These are phyloP conservation scores for Ascochyta fabae DNA, from an alignment of 2,329 filamentous ascomycete genomes.

Conservation along the genomic window DNA sequence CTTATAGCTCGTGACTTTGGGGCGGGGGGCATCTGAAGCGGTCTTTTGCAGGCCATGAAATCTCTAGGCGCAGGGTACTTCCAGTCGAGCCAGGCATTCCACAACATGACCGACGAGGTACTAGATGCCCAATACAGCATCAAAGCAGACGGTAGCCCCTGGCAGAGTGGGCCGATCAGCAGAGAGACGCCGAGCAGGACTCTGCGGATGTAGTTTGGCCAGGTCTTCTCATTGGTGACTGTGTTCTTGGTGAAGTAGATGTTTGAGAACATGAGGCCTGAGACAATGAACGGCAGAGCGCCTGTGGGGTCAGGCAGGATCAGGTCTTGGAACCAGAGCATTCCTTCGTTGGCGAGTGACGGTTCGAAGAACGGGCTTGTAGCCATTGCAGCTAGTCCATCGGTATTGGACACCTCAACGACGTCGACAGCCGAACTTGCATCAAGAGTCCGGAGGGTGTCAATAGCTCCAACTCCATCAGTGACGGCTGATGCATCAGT, in stretches of 20 bases:
- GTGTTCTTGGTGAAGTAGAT: conserved; percentile 44
- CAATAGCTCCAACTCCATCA: not conserved
- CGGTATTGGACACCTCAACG: conserved; percentile 3
- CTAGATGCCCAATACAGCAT: conserved; percentile 51
- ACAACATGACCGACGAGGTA: conserved; percentile 42
- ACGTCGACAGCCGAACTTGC: not conserved
- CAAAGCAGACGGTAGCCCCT: conserved; percentile 50
- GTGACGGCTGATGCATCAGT: not conserved
- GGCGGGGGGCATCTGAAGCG: conserved; percentile 30
- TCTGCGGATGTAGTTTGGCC: conserved; percentile 30
- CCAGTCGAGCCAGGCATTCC: conserved; percentile 43
- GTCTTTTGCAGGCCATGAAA: conserved; percentile 37
- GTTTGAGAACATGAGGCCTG: conserved; percentile 57
- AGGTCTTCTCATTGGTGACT: conserved; percentile 18
- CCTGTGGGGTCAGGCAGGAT: conserved; percentile 59
- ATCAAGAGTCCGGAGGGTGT: not conserved
- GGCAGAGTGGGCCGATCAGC: conserved; percentile 41
- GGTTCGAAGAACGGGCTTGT: conserved; percentile 52
- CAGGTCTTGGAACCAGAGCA: conserved; percentile 67
- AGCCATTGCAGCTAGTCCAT: conserved; percentile 11
- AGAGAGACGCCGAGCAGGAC: conserved; percentile 38
- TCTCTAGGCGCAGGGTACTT: conserved; percentile 36
- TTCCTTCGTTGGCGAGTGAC: conserved; percentile 62
- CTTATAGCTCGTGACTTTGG: not conserved
- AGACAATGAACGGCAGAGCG: conserved; percentile 57